These are phyloP conservation scores for Astrothelium macrocarpum DNA, from an alignment of 495 filamentous ascomycete species.

Conservation along the genomic window DNA sequence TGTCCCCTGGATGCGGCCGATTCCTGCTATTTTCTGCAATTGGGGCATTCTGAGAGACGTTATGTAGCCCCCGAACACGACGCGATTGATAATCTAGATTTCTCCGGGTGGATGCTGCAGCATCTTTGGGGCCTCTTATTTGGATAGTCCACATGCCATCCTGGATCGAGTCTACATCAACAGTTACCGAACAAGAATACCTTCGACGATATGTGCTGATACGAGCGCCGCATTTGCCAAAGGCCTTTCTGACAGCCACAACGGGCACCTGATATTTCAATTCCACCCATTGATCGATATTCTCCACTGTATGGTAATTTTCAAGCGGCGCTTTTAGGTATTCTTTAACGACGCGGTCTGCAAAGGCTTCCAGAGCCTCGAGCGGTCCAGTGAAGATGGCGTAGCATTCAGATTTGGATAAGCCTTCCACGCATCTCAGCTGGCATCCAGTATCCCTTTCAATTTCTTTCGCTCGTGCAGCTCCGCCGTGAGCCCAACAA, in stretches of 20 bases:
- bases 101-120: background rate
- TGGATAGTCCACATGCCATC: background rate
- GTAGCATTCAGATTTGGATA: background rate
- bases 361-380: background rate
- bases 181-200: background rate
- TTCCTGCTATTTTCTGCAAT: background rate
- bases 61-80: background rate
- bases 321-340: background rate
- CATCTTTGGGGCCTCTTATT: background rate
- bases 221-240: background rate
- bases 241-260: background rate
- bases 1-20: background rate
- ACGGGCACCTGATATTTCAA: background rate
- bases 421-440: background rate
- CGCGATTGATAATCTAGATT: background rate
- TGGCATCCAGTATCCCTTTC: background rate
- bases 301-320: background rate
- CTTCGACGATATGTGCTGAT: background rate
- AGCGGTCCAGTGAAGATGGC: background rate
- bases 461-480: background rate
- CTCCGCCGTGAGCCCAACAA: background rate
- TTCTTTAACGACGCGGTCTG: background rate
- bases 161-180: background rate
- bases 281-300: background rate
- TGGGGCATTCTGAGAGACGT: background rate